Percentiles rank a stretch among this genome's conserved stretches.
These are phyloP conservation scores for Piromyces finnis DNA, from an alignment of 192 early-diverging fungal genomes.

Conservation along the genomic window DNA sequence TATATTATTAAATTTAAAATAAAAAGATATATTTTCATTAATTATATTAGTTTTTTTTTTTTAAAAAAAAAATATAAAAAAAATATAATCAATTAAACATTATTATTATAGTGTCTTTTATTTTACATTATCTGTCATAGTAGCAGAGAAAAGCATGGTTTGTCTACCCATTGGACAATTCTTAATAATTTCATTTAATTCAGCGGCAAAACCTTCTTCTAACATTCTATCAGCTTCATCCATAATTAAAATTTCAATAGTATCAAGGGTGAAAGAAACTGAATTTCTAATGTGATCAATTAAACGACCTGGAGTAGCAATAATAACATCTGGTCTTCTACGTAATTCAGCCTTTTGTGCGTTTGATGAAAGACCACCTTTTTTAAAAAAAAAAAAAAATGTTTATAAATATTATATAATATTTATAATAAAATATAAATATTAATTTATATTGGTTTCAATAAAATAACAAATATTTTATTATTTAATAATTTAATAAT, in stretches of 20 bases:
- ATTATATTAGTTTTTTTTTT: too few species aligned
- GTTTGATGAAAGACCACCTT: conserved; percentile 76
- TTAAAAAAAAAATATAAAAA: too few species aligned
- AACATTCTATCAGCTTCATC: conserved; percentile 98
- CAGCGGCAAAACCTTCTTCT: conserved; percentile 92
- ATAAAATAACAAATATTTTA: too few species aligned
- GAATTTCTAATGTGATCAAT: conserved; percentile 97
- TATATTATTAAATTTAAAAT: too few species aligned
- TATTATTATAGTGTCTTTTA: too few species aligned
- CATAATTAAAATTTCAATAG: conserved; percentile 90
- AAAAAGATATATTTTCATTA: too few species aligned
- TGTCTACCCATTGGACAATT: conserved; percentile 73
- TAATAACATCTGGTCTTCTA: conserved; percentile 75
- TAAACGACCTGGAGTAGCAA: conserved; percentile 94
- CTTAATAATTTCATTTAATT: conserved; percentile 88
- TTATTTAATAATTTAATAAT: too few species aligned
- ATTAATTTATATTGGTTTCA: too few species aligned
- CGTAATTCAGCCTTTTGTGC: conserved; percentile 74
- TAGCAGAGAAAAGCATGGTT: conserved; percentile 98
- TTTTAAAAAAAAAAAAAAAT: too few species aligned
- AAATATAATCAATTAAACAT: too few species aligned
- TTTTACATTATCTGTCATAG: conserved; percentile 86
- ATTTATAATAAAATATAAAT: too few species aligned
- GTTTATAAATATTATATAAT: too few species aligned
- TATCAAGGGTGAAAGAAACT: conserved; percentile 64